Base-by-base conservation (phyloP, 176 grass and related monocot species). In the Puya raimondii region DNA sequence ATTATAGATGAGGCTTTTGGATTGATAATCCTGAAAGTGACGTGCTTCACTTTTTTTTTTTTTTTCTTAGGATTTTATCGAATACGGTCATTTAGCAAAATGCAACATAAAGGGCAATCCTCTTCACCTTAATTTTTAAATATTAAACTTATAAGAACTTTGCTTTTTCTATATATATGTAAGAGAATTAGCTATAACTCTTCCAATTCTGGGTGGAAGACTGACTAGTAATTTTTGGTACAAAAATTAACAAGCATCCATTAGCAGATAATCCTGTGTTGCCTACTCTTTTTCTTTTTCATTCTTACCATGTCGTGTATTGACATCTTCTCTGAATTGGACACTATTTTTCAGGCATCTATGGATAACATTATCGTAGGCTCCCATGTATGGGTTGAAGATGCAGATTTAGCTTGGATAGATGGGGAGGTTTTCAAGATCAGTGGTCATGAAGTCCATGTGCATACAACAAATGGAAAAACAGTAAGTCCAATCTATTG, bases 381-480 rank as follows among this genome's bases (percentile, higher is more conserved):
- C 53, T 94, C 95, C 72, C 95, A 99, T 86, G 95, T 94, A 77
- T 99, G 95, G 90, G 68, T 91, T 52, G 95, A 99, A 83, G 90
- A 99, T 76, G 82, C 78, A 74, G 77, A 64, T 80, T 59, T 86
- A 82, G 87, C 95, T 82, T 99, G 95, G 95, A 83, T 94, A 81
- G 95, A 91, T 82, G 95, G 95, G 29, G 90, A 94, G 85, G 95
- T 91, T 91, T 70, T 85, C 70, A 85, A 84, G 54, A 94, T 99
- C 74, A 91, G 76, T 57, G 80, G 78, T 70, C 74, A 80, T 64
- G 85, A 94, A 77, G 87, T 94, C 80, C 95, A 99, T 79, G 87
- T 94, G 75, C 85, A 74, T 52, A 86, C 95, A 53, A 91, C 87
- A 2, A 84, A 75, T 72, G 95, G 95, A 27, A 99, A 99, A 82